Base-by-base conservation (phyloP, 352 stramenopile species). In the Phytophthora rubi region DNA sequence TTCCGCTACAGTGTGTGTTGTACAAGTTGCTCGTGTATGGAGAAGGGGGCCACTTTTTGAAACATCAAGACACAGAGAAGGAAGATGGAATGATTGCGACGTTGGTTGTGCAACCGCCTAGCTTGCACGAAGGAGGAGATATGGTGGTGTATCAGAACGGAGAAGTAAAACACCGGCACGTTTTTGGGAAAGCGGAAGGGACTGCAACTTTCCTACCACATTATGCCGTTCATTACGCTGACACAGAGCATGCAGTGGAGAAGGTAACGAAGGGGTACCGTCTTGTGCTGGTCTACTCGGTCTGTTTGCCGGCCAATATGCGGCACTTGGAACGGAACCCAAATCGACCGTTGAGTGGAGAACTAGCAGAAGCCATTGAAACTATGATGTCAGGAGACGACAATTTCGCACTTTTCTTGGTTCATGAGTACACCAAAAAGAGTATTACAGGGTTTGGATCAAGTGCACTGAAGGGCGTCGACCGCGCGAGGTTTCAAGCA, bases 51-150 rank as follows among this genome's bases (percentile, higher is more conserved):
- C 78, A 84, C 48, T 88, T 83, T 52, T 52, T 69, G 2, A 70
- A 70, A n/a, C 77, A 88, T 49, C 68, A 76, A 45, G 77, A 86
- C 37, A 86, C 75, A 13, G 80, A 88, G 68, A 86, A 86, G 44
- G 64, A 88, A 47, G 62, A 60, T 16, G 76, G 75, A 18, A 85
- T 83, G 80, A 80, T 84, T 18, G 77, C 73, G 0, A 85, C 77
- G 16, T 58, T 86, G 12, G 57, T 85, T 10, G 18, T 53, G 18
- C 45, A 53, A 16, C 45, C 45, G 18, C 73, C 82, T 0, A 70
- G 65, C 37, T 6, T 45, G 13, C 74, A 70, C 45, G 39, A 70
- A 71, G 66, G 64, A 53, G 71, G 71, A 13, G 66, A 75, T 39
- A 59, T 78, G 39, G 23, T 76, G 12, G 64, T 82, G 8, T 76